These are phyloP conservation scores for Neonectria magnoliae DNA, from an alignment of 2,329 filamentous ascomycete species.

Conservation along the genomic window DNA sequence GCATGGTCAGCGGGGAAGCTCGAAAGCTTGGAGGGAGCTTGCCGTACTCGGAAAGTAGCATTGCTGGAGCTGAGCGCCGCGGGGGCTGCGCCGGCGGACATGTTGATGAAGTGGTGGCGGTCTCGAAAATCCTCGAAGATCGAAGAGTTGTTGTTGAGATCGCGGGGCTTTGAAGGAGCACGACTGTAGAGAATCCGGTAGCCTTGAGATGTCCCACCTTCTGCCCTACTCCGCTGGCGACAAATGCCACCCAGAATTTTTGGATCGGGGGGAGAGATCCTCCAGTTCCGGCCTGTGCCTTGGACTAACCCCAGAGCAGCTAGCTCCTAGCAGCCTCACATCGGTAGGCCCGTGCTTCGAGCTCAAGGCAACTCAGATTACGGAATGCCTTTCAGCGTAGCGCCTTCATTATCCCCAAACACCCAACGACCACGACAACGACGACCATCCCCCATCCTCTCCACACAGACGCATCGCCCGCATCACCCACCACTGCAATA, in stretches of 20 bases:
- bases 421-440: conserved; percentile 33
- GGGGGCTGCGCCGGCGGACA: conserved; percentile 54
- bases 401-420: conserved; percentile 47
- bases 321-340: conserved; percentile 41
- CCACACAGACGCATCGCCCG: conserved; percentile 18
- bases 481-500: neutral
- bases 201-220: conserved; percentile 53
- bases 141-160: conserved; percentile 39
- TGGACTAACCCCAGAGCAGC: conserved; percentile 34
- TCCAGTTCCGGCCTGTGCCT: conserved; percentile 49
- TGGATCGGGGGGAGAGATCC: conserved; percentile 53
- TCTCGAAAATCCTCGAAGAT: conserved; percentile 38
- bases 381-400: conserved; percentile 48
- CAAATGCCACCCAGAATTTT: conserved; percentile 51
- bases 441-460: conserved; percentile 20
- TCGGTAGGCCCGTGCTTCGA: conserved; percentile 45
- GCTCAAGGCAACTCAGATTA: conserved; percentile 56
- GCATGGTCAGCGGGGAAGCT: conserved; percentile 51
- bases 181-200: conserved; percentile 45
- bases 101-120: conserved; percentile 47
- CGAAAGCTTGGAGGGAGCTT: conserved; percentile 45
- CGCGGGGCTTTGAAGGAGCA: conserved; percentile 46
- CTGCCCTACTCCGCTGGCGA: conserved; percentile 51
- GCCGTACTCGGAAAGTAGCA: conserved; percentile 66
- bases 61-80: conserved; percentile 55